Percentiles rank a stretch among this genome's conserved stretches.
Evolutionary conservation across 139 green algal species (phyloP).

Genomic region (Edaphochlamys debaryana): DNA sequence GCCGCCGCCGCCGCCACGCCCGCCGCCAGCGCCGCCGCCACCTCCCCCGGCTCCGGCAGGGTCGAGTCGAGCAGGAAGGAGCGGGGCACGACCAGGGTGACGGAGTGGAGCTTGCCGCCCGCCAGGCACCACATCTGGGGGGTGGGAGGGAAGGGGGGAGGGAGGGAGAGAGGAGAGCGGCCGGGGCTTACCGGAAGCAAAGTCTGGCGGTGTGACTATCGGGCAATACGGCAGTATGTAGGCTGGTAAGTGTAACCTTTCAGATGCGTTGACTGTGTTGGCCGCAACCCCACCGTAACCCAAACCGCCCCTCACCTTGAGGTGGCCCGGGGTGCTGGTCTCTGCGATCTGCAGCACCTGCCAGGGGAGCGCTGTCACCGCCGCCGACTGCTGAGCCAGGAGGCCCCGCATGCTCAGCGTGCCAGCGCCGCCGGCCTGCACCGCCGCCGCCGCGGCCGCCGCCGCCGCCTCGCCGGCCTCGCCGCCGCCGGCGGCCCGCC

Average conservation of each 20-base stretch:
- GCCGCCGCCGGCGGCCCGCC: neutral
- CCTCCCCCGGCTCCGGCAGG: neutral
- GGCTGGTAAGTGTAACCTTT: neutral
- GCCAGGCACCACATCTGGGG: conserved; percentile 69
- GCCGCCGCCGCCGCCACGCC: neutral
- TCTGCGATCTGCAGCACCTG: conserved; percentile 86
- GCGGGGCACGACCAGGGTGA: conserved; percentile 74
- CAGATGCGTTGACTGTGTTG: too few species aligned
- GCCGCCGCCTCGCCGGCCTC: conserved; percentile 11
- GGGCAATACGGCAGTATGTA: too few species aligned
- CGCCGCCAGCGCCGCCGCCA: conserved; percentile 22
- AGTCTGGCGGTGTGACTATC: neutral
- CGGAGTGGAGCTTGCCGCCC: conserved; percentile 60
- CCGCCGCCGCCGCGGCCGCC: conserved; percentile 57
- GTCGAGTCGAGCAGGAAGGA: conserved; percentile 73
- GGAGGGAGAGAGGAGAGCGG: neutral
- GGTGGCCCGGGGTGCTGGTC: conserved; percentile 51
- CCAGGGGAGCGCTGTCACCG: conserved; percentile 66
- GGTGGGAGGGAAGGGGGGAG: neutral
- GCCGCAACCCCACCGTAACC: neutral
- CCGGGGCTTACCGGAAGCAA: neutral
- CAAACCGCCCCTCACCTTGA: conserved; percentile 46
- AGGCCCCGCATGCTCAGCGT: conserved; percentile 23
- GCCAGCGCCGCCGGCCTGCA: neutral
- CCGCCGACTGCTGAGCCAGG: conserved; percentile 35